A percentile compares a stretch with the other conserved stretches of the same genome.
These are phyloP conservation scores for Phytophthora sojae DNA, from an alignment of 352 stramenopile species.

Conservation along the genomic window DNA sequence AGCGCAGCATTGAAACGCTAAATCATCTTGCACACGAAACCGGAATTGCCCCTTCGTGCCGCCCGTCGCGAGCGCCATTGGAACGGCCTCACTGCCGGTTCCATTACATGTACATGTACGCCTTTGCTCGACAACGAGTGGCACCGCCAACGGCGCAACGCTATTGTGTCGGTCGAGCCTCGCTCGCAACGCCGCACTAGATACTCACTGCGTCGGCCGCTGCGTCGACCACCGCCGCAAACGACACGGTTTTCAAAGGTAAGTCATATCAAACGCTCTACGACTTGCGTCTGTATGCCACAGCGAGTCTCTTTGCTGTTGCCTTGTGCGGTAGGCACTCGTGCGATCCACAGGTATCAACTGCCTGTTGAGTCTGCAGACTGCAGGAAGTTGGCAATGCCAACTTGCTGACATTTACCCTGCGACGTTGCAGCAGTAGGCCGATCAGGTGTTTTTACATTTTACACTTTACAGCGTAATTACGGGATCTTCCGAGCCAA, in stretches of 20 bases:
- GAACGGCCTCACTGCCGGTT: constrained; percentile 13
- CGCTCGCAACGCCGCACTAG: neutral
- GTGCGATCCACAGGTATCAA: no score
- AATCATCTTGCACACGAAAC: constrained; percentile 40
- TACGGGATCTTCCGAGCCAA: constrained; percentile 21
- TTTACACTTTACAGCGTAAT: constrained; percentile 16
- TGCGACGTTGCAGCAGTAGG: neutral
- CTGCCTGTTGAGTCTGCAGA: no score
- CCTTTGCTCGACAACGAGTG: neutral
- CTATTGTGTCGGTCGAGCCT: neutral
- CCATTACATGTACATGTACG: neutral
- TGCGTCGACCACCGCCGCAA: neutral
- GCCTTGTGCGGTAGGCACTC: no score
- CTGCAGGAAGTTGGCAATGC: no score
- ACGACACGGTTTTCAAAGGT: no score
- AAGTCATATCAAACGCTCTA: no score
- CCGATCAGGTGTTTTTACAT: neutral
- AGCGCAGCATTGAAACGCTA: constrained; percentile 21
- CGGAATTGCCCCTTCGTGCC: constrained; percentile 14
- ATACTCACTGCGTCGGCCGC: no score
- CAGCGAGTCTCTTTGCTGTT: no score
- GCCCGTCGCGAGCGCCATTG: constrained; percentile 8
- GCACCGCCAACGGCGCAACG: neutral
- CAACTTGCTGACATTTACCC: neutral
- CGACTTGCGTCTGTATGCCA: no score